Percentiles rank a stretch among this genome's conserved stretches.
phyloP scores from a whole-genome alignment of 805 yeast species.

The Sugiyamaella smithiae region DNA sequence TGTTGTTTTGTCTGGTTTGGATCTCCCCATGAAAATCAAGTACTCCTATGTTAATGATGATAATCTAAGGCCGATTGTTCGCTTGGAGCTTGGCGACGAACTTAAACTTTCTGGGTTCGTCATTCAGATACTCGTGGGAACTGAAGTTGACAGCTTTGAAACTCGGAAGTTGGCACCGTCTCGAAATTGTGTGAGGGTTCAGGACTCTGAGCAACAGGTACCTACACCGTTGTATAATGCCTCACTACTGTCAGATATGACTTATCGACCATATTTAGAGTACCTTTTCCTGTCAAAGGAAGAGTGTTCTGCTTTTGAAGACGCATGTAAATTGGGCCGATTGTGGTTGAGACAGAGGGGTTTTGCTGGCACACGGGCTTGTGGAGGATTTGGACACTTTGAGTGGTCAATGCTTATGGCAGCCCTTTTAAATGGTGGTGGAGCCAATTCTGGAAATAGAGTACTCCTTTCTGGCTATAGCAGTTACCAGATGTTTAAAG shows the following conservation, averaged over 20 bases:
- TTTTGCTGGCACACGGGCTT: slow-evolving; percentile 56
- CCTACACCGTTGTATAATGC: slow-evolving; percentile 90
- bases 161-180: slow-evolving; percentile 72
- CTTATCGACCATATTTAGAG: slow-evolving; percentile 68
- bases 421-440: slow-evolving; percentile 73
- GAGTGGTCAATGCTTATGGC: slow-evolving; percentile 84
- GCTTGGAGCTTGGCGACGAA: slow-evolving; percentile 41
- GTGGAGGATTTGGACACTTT: slow-evolving; percentile 88
- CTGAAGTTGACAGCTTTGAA: slow-evolving; percentile 70
- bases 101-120: slow-evolving; percentile 53
- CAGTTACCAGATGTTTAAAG: slow-evolving; percentile 89
- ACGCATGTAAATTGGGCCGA: slow-evolving; percentile 82
- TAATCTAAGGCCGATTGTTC: slow-evolving; percentile 68
- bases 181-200: slow-evolving; percentile 77
- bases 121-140: slow-evolving; percentile 69
- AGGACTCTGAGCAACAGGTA: slow-evolving; percentile 39
- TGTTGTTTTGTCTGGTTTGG: neutral
- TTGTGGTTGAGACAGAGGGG: slow-evolving; percentile 91
- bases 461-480: slow-evolving; percentile 84
- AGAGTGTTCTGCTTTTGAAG: slow-evolving; percentile 74
- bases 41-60: slow-evolving; percentile 77
- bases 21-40: slow-evolving; percentile 46
- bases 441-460: slow-evolving; percentile 71
- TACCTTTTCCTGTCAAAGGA: slow-evolving; percentile 73
- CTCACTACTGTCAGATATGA: slow-evolving; percentile 65